Conservation (phyloP, 352 stramenopile species). For the Phytophthora foliorum region DNA sequence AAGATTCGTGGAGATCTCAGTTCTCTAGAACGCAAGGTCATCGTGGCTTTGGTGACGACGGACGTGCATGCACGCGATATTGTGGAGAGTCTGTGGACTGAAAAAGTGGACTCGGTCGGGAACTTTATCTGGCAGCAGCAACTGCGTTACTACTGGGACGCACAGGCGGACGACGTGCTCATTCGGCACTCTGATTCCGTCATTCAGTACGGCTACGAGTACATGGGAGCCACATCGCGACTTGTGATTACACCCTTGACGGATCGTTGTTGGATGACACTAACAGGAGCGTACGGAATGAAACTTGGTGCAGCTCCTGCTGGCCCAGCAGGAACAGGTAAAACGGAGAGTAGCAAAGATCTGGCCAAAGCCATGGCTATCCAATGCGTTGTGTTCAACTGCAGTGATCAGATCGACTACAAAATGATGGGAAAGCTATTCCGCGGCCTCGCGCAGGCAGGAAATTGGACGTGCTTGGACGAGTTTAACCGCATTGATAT, state of each 20-base stretch:
- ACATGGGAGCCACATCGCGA: conserved; percentile 93
- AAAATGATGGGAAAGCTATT: conserved; percentile 98
- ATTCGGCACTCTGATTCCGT: conserved; percentile 91
- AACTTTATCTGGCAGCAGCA: conserved; percentile 97
- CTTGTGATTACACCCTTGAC: conserved; percentile 91
- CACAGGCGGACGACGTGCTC: conserved; percentile 88
- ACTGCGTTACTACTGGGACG: conserved; percentile 95
- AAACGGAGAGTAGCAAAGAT: conserved; percentile 97
- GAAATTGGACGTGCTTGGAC: conserved; percentile 93
- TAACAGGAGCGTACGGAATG: conserved; percentile 95
- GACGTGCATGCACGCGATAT: conserved; percentile 95
- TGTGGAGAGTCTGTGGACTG: conserved; percentile 74
- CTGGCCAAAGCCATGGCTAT: conserved; percentile 95
- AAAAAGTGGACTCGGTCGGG: conserved; percentile 69
- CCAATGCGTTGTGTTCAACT: conserved; percentile 97
- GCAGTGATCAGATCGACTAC: conserved; percentile 96
- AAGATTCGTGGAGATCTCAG: conserved; percentile 93
- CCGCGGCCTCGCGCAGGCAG: conserved; percentile 91
- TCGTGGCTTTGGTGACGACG: conserved; percentile 94
- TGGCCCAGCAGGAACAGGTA: conserved; percentile 95
- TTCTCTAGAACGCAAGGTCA: conserved; percentile 92
- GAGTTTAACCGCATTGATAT: conserved; percentile 97
- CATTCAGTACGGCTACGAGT: conserved; percentile 96
- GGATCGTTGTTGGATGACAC: conserved; percentile 96
- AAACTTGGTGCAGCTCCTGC: conserved; percentile 94